Evolutionary conservation across 1,284 basidiomycete species (phyloP).

Genomic region (Ceratobasidium sp.): DNA sequence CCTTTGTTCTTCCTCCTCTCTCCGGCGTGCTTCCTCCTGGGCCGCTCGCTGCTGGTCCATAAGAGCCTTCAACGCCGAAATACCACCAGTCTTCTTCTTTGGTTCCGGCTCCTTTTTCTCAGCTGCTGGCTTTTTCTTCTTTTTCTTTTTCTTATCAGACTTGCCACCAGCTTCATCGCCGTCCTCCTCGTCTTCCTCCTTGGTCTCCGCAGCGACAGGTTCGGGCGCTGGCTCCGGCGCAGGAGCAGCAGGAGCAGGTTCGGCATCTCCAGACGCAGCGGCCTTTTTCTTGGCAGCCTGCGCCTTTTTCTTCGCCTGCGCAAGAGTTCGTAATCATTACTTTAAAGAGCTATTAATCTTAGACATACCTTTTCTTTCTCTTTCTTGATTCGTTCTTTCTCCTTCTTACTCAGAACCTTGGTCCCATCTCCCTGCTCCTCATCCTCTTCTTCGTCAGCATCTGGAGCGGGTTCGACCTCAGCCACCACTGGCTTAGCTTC

Average conservation of each 20-base stretch:
- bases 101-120: conserved; percentile 73
- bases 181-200: conserved; percentile 53
- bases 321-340: conserved; percentile 7
- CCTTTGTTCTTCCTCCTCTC: conserved; percentile 78
- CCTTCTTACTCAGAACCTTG: conserved; percentile 87
- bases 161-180: conserved; percentile 68
- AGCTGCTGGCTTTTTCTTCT: conserved; percentile 88
- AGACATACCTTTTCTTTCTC: conserved; percentile 86
- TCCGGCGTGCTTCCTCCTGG: conserved; percentile 81
- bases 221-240: conserved; percentile 52
- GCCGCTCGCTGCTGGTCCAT: conserved; percentile 89
- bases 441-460: conserved; percentile 62
- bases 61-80: conserved; percentile 78
- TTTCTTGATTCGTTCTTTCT: conserved; percentile 95
- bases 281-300: conserved; percentile 91
- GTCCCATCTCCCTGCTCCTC: conserved; percentile 62
- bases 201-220: conserved; percentile 53
- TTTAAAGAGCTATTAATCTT: conserved; percentile 15
- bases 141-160: conserved; percentile 86
- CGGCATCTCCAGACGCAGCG: conserved; percentile 57
- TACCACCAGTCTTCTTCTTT: conserved; percentile 78
- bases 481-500: neutral
- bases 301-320: conserved; percentile 93
- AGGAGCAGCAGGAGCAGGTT: conserved; percentile 50
- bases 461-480: conserved; percentile 46